These are phyloP conservation scores for Candida multigemmis DNA, from an alignment of 805 yeast species.

Conservation along the genomic window DNA sequence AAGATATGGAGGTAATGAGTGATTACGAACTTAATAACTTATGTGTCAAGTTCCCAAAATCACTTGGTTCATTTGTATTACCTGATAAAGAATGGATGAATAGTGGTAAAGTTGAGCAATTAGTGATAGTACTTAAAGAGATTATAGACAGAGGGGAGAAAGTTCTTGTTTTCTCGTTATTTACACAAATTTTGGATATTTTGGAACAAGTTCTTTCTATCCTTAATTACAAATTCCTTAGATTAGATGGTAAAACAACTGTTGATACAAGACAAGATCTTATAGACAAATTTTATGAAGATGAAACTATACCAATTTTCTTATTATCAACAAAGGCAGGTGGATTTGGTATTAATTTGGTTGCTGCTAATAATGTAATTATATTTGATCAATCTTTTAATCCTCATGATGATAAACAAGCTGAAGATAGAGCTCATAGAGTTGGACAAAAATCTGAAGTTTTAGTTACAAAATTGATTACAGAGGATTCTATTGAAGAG, in stretches of 20 bases:
- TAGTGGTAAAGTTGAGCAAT: slow-evolving; percentile 65
- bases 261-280: slow-evolving; percentile 90
- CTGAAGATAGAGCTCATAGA: slow-evolving; percentile 97
- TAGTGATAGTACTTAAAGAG: slow-evolving; percentile 48
- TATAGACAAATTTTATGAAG: slow-evolving; percentile 83
- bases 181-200: slow-evolving; percentile 87
- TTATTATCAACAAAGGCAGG: slow-evolving; percentile 94
- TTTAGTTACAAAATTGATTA: slow-evolving; percentile 64
- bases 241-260: slow-evolving; percentile 90
- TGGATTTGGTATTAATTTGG: slow-evolving; percentile 95
- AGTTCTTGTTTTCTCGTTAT: slow-evolving; percentile 78
- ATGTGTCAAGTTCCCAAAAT: slow-evolving; percentile 64
- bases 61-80: slow-evolving; percentile 46
- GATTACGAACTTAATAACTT: slow-evolving; percentile 79
- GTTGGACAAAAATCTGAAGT: slow-evolving; percentile 91
- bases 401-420: slow-evolving; percentile 98
- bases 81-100: slow-evolving; percentile 46
- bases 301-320: slow-evolving; percentile 74
- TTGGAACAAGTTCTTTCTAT: slow-evolving; percentile 66
- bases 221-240: slow-evolving; percentile 58
- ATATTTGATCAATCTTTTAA: slow-evolving; percentile 92
- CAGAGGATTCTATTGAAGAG: slow-evolving; percentile 77
- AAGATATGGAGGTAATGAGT: slow-evolving; percentile 92
- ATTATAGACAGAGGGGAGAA: slow-evolving; percentile 54
- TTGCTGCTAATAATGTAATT: slow-evolving; percentile 88